Conservation (phyloP, 2,329 filamentous ascomycete species). For the Bipolaris victoriae region DNA sequence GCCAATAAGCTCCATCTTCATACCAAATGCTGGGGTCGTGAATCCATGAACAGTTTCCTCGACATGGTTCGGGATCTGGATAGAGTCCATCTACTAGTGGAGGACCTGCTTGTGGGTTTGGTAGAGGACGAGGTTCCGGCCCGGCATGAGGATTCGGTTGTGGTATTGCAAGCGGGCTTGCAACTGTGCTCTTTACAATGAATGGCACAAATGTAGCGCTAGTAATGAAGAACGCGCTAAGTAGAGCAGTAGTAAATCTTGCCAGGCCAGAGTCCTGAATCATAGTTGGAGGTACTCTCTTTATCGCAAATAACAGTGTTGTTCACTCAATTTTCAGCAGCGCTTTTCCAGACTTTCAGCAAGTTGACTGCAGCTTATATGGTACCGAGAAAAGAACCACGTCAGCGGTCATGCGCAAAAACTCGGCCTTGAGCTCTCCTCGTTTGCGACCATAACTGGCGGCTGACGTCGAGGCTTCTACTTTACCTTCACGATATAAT, state of each 20-base stretch:
- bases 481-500: background rate
- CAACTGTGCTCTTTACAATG: slow-evolving; percentile 8
- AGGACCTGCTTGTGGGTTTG: slow-evolving; percentile 5
- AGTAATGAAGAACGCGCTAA: slow-evolving; percentile 17
- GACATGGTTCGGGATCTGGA: slow-evolving; percentile 47
- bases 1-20: slow-evolving; percentile 56
- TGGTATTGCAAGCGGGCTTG: slow-evolving; percentile 1
- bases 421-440: background rate
- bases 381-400: background rate
- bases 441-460: slow-evolving; percentile 3
- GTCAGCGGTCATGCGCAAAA: slow-evolving; percentile 3
- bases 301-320: background rate
- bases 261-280: slow-evolving; percentile 7
- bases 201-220: slow-evolving; percentile 23
- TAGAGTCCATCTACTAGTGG: slow-evolving; percentile 12
- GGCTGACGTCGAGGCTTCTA: background rate
- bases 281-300: background rate
- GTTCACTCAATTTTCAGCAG: background rate
- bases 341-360: background rate
- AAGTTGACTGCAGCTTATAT: slow-evolving; percentile 1
- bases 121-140: background rate
- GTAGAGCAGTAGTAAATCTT: slow-evolving; percentile 15
- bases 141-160: background rate
- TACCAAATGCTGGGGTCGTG: slow-evolving; percentile 57
- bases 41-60: slow-evolving; percentile 48